Conservation (phyloP, 192 early-diverging fungal species). For the Borealophlyctis nickersoniae region DNA sequence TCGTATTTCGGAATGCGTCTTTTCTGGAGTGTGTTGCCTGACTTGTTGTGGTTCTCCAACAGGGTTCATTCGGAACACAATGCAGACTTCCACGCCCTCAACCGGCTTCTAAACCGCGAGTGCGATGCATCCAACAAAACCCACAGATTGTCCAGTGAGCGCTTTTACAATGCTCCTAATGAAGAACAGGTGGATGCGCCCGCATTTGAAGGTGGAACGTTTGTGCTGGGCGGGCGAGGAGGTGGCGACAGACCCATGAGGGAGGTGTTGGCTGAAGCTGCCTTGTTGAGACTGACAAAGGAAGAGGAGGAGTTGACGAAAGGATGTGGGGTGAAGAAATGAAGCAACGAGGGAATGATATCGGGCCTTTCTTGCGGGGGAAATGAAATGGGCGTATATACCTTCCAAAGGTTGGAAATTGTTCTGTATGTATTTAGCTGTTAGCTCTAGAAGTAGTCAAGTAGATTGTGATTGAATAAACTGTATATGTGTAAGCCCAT, state of each 20-base stretch:
- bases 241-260: conserved; percentile 26
- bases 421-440: too few species aligned
- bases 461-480: too few species aligned
- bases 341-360: too few species aligned
- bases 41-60: not conserved
- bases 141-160: not conserved
- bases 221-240: conserved; percentile 52
- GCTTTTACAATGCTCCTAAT: conserved; percentile 24
- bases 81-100: conserved; percentile 67
- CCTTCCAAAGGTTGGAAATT: too few species aligned
- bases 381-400: too few species aligned
- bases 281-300: conserved; percentile 52
- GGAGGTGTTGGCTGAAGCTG: conserved; percentile 56
- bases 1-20: conserved; percentile 1
- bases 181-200: conserved; percentile 27
- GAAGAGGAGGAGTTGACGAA: conserved; percentile 66
- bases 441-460: too few species aligned
- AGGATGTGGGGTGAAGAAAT: conserved; percentile 38
- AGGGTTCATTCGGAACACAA: conserved; percentile 62
- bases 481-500: too few species aligned
- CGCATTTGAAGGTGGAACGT: conserved; percentile 55
- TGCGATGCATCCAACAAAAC: conserved; percentile 48
- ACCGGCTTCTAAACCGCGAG: conserved; percentile 70
- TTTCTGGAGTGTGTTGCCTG: not conserved
- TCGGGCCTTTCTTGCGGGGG: too few species aligned